Base-by-base conservation (phyloP, 23 red algal genomes). In the Gracilaria vermiculophylla region DNA sequence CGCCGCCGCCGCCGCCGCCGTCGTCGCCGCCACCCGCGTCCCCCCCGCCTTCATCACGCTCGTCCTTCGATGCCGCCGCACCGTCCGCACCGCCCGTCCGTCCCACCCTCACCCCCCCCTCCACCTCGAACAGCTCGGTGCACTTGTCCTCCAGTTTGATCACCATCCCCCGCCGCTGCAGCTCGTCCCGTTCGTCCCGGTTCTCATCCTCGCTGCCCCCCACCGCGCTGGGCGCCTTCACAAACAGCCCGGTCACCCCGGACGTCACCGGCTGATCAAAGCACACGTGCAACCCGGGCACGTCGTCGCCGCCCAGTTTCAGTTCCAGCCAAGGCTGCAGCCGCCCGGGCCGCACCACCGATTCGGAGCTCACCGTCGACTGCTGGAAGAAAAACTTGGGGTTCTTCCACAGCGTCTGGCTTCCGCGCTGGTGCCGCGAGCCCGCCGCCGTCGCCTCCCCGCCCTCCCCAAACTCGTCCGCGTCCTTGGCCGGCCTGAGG, bases 181-280 rank as follows among this genome's bases (percentile, higher is more conserved):
- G 17, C 67, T 27, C 42, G 0, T 48, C 40, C 4, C 5, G 44
- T 73, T n/a, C 67, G 25, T 47, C 40, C 0, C 23, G 3, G 2
- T 73, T 73, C 1, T 28, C 76, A 79, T 79, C 76, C 35, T 79
- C 76, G 36, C 34, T 41, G 55, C 49, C 37, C 2, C 50, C 37
- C 12, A 15, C 17, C 34, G 50, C 37, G 19, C 31, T 79, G 50
- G 39, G 39, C 4, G 34, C 81, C 16, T 45, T 86, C 0, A 70
- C 65, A 64, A 86, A 86, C 56, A 55, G 43, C 40, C 81, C 81
- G 12, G 81, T 69, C 8, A 71, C 60, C 13, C 81, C 42, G 13
- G 62, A 47, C 14, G 44, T 72, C 5, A 86, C 81, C 13, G 81
- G 81, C 53, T 86, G 81, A 40, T 86, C 81, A 55, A 86, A 86